Base-by-base conservation (phyloP, 306 rosid genomes). In the Casuarina cunninghamiana region DNA sequence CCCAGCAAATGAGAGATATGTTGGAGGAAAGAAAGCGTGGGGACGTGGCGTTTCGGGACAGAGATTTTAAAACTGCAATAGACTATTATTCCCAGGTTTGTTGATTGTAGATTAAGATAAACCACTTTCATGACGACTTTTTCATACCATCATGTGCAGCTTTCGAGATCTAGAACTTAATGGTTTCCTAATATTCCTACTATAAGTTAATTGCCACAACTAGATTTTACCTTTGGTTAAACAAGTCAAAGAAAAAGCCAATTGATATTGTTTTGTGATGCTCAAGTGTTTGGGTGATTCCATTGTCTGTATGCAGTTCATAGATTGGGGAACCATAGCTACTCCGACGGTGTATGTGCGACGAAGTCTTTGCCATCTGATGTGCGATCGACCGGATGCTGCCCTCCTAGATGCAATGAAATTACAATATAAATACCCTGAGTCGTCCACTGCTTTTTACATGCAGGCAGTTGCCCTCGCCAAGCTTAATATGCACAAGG, bases 391-490 rank as follows among this genome's bases (percentile, higher is more conserved):
- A 84, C 92, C 94, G 17, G 96, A 93, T 53, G 94, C 93, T 32
- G 94, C 97, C 74, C 89, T 89, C 46, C 86, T 92, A 79, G 97
- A 93, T 58, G 96, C 94, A 13, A 90, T 90, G 93, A 93, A 91
- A 84, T 91, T 94, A 0, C 97, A 93, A 32, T 85, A 90, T 15
- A 90, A 86, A 46, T 84, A 89, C 63, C 93, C 93, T 10, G 93
- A 93, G 45, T 91, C 94, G 91, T 86, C 96, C 37, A 89, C 91
- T 0, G 90, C 97, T 75, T 93, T 93, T 84, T 89, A 90, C 89
- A 89, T 90, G 97, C 94, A 90, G 81, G 88, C 96, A 1, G 94
- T 93, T 46, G 96, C 97, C 39, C 97, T 90, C 63, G 92, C 94
- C 63, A 91, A 91, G 87, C 90, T 89, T 69, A 90, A 87, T 66